These are phyloP conservation scores for Phytophthora uliginosa DNA, from an alignment of 352 stramenopile species.

Conservation along the genomic window DNA sequence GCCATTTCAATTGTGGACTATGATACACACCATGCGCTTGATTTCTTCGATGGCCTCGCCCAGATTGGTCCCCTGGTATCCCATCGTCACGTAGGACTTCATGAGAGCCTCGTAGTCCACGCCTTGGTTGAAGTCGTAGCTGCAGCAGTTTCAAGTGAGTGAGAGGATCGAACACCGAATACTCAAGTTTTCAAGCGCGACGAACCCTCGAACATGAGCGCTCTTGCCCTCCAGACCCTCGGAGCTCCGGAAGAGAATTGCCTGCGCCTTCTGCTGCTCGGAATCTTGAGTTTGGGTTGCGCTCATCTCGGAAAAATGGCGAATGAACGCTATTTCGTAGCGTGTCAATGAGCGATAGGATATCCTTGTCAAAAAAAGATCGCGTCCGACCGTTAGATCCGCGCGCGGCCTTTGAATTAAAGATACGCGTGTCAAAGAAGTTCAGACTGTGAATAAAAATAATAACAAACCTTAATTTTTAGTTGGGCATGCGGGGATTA, in stretches of 20 bases:
- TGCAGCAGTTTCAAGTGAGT: conserved; percentile 17
- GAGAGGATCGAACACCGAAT: neutral
- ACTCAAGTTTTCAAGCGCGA: neutral
- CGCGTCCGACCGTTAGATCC: too few species aligned
- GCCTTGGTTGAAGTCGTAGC: conserved; percentile 94
- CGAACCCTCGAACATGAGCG: conserved; percentile 38
- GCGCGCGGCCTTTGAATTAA: too few species aligned
- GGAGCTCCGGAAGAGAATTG: conserved; percentile 80
- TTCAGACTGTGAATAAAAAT: too few species aligned
- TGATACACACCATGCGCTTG: conserved; percentile 91
- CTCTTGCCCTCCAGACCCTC: conserved; percentile 82
- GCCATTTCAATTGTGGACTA: neutral
- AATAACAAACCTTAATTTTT: too few species aligned
- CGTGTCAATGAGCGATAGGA: too few species aligned
- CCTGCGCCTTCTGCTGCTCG: conserved; percentile 59
- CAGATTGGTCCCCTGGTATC: conserved; percentile 98
- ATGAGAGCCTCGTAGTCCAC: conserved; percentile 91
- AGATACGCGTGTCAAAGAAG: too few species aligned
- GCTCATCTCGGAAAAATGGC: neutral
- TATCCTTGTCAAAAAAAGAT: too few species aligned
- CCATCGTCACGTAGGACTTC: conserved; percentile 86
- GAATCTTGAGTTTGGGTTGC: neutral
- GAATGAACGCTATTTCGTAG: neutral
- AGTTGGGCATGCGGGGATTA: too few species aligned
- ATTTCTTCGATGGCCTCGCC: conserved; percentile 98